Base-by-base conservation (phyloP, 163 green algal species). In the Scenedesmus sp. region DNA sequence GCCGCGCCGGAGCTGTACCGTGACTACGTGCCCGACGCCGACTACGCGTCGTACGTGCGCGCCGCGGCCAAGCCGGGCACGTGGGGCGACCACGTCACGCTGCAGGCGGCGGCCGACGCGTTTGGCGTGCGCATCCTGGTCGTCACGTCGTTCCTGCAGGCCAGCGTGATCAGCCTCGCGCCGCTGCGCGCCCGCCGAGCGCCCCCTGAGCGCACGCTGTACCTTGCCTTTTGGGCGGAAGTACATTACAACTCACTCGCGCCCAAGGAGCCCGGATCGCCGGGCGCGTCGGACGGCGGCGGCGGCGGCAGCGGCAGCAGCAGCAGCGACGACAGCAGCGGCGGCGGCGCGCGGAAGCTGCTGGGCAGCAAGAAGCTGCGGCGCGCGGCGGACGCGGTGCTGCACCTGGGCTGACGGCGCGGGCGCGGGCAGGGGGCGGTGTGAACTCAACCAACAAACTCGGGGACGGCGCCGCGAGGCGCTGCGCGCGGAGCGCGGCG, bases 31-130 rank as follows among this genome's bases (percentile, higher is more conserved):
- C 72, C 78, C 3, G 58, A 29, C 0, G 56, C 33, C 15, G 62
- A 80, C 14, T 89, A 88, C 63, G 44, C 66, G 11, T 39, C 83
- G 29, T 91, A 92, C 72, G 67, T 80, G 47, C 17, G 56, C 14
- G 63, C 28, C 10, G 39, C 39, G 7, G 39, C 39, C 20, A 79
- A 70, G 36, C 33, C 39, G 2, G 77, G 78, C 28, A 89, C 84
- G 4, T 96, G 92, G 92, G 92, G 92, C 0, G 92, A 96, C 78
- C 87, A 96, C 70, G 73, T 96, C 2, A 96, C 92, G 17, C 83
- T 96, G 39, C 80, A 93, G 79, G 85, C 72, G 60, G 54, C 70
- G 6, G 86, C 92, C 2, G 90, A 96, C 73, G 33, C 57, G 18
- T 94, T 85, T 63, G 86, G 87, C 6, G 63, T 91, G 10, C 50